Evolutionary conservation across 768 basidiomycete genomes (phyloP).

Genomic region (Lactifluus piperatus): DNA sequence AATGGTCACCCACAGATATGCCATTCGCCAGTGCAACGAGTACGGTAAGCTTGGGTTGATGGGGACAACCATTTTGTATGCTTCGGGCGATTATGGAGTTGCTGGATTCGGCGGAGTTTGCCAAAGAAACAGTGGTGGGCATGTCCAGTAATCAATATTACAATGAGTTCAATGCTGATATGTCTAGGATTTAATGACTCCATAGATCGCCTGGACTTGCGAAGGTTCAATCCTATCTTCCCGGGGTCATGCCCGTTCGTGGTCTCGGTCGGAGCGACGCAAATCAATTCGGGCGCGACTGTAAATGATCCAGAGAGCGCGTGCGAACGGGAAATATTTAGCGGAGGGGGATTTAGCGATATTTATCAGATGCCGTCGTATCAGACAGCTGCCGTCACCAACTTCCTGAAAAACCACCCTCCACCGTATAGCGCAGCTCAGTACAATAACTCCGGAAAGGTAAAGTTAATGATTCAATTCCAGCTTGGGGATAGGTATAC

Average conservation of each 20-base stretch:
- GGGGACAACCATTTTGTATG: slow-evolving; percentile 35
- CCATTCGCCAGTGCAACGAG: slow-evolving; percentile 36
- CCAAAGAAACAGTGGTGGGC: too few relatives aligned
- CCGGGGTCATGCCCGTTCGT: slow-evolving; percentile 40
- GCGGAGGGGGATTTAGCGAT: slow-evolving; percentile 36
- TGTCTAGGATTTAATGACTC: too few relatives aligned
- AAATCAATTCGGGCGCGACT: slow-evolving; percentile 28
- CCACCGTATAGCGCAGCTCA: slow-evolving; percentile 28
- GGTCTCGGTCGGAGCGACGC: slow-evolving; percentile 32
- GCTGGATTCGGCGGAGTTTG: slow-evolving; percentile 30
- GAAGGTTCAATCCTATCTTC: slow-evolving; percentile 38
- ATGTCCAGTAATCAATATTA: too few relatives aligned
- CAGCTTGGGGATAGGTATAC: neutral
- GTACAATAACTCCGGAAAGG: slow-evolving; percentile 30
- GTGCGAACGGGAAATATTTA: slow-evolving; percentile 30
- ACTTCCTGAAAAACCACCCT: slow-evolving; percentile 27
- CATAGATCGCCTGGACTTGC: too few relatives aligned
- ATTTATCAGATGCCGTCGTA: slow-evolving; percentile 32
- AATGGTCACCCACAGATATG: slow-evolving; percentile 28
- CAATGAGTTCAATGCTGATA: too few relatives aligned
- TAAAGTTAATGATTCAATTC: slow-evolving; percentile 19
- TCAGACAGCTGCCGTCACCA: slow-evolving; percentile 26
- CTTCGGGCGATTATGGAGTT: slow-evolving; percentile 39
- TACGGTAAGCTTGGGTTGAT: slow-evolving; percentile 38
- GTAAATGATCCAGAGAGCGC: slow-evolving; percentile 32